Evolutionary conservation across 1,284 basidiomycete genomes (phyloP), one percentile per base, ranked within the genome.

Genomic region (Ustilago cynodontis): DNA sequence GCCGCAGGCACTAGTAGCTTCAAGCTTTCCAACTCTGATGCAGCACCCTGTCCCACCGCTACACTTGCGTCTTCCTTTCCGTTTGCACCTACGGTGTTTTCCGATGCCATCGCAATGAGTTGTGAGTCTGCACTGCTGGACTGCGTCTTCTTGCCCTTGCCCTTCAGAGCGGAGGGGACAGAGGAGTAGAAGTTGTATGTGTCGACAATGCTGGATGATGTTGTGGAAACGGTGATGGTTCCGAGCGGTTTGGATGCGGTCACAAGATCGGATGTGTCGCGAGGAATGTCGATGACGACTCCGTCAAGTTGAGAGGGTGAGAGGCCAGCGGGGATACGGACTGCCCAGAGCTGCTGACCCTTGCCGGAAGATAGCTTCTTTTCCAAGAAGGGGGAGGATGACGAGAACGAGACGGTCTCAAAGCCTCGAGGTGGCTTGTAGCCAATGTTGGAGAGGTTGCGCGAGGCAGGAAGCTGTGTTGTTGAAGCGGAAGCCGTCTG

Each of bases 91-190:
- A 61, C 24, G 22, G 50, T 54, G 1, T 16, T 51, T 24, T 65
- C 57, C 5, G 72, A 77, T 1, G 80, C 78, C 78, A 82, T 82
- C 3, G 71, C 65, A 41, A 82, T 80, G 9, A 82, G 68, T 50
- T 82, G 80, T 20, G 80, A 78, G 20, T 71, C 60, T 7, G 65
- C 69, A 28, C 51, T 63, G 37, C 51, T 60, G 9, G 65, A 43
- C 11, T 60, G 59, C 5, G 58, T 11, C 33, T 67, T 73, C 22
- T 59, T 69, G 9, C 45, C 50, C 18, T 70, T 73, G 31, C 63
- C 63, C 39, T 73, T 69, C 31, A 54, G 26, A 5, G 64, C 45
- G 0, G 75, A 63, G 2, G 65, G 43, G 1, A 58, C 39, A 13
- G 74, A 72, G 0, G 60, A 41, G 41, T 67, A 71, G 24, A 80